A percentile compares a stretch with the other conserved stretches of the same genome.
phyloP scores from a whole-genome alignment of 2,329 filamentous ascomycete genomes.

The Lecanoromycetidae sp. region DNA sequence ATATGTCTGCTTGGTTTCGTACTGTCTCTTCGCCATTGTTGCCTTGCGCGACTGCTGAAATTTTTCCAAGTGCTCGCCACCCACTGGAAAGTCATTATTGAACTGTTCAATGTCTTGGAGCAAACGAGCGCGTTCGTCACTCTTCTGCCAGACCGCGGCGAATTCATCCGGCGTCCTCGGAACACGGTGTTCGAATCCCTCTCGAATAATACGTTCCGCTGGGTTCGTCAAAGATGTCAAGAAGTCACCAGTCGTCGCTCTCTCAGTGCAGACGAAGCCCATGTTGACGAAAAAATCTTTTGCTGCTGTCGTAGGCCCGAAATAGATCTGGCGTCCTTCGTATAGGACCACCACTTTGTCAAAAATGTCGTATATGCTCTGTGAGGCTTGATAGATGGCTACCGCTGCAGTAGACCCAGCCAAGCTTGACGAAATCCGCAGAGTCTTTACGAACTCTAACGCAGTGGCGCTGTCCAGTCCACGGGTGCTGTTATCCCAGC shows the following conservation, averaged over 20 bases:
- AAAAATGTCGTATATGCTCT: slow-evolving; percentile 48
- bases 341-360: slow-evolving; percentile 66
- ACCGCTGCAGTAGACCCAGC: slow-evolving; percentile 41
- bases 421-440: slow-evolving; percentile 40
- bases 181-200: slow-evolving; percentile 49
- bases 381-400: slow-evolving; percentile 45
- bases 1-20: too few relatives aligned
- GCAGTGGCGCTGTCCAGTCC: slow-evolving; percentile 47
- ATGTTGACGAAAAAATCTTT: slow-evolving; percentile 54
- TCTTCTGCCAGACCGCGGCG: slow-evolving; percentile 27
- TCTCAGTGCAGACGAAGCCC: slow-evolving; percentile 54
- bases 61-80: slow-evolving; percentile 24
- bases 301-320: slow-evolving; percentile 49
- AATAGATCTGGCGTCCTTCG: slow-evolving; percentile 67
- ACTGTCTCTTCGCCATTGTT: slow-evolving; percentile 33
- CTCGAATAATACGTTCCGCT: slow-evolving; percentile 41
- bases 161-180: slow-evolving; percentile 62
- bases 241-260: slow-evolving; percentile 59
- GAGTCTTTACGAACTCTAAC: slow-evolving; percentile 44
- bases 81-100: slow-evolving; percentile 32
- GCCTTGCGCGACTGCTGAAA: slow-evolving; percentile 30
- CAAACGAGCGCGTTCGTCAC: slow-evolving; percentile 21
- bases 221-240: slow-evolving; percentile 58
- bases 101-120: slow-evolving; percentile 34
- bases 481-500: slow-evolving; percentile 39